Evolutionary conservation across 1,139 yeast species (phyloP), one percentile per base, ranked within the genome.

Genomic region (Yamadazyma sp.): DNA sequence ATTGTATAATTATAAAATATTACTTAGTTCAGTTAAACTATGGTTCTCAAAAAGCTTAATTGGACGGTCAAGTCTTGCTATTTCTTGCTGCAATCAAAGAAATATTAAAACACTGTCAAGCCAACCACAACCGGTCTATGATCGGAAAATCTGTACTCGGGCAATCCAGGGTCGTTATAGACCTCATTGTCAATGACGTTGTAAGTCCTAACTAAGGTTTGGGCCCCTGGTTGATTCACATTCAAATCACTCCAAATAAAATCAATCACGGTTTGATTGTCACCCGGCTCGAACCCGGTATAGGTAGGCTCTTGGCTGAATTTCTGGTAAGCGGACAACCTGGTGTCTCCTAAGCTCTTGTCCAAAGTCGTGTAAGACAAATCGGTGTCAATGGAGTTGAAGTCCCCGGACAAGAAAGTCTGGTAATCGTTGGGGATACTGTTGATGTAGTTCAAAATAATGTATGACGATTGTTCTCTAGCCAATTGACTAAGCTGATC

Each of bases 401-500:
- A 49, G 25, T 49, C 53, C 14, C 53, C 53, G 11, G 48, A 49
- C 66, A 73, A 54, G 39, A 70, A 58, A 0, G 69, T 65, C 5
- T 71, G 71, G 25, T 61, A 59, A 14, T 51, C 48, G 17, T 62
- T 58, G 9, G 64, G 61, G 28, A 57, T 52, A n/a, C 50, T 50
- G 17, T 54, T 49, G 17, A 63, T 53, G 55, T 67, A 54, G 8
- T 60, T 54, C 7, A 65, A 59, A 30, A 71, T 66, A 17, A 67
- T 52, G 8, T 56, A 45, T 9, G 66, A 55, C 14, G 64, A 53
- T 29, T 51, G 49, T 31, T 56, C 46, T 50, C 76, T 60, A 23
- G 75, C 72, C 15, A 50, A 62, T 38, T 65, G 65, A 14, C 73
- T 62, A 37, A 54, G 55, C 36, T 69, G 71, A 47, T 73, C 79